Conservation (phyloP, 2,329 filamentous ascomycete species). For the Ascochyta clinopodiicola region DNA sequence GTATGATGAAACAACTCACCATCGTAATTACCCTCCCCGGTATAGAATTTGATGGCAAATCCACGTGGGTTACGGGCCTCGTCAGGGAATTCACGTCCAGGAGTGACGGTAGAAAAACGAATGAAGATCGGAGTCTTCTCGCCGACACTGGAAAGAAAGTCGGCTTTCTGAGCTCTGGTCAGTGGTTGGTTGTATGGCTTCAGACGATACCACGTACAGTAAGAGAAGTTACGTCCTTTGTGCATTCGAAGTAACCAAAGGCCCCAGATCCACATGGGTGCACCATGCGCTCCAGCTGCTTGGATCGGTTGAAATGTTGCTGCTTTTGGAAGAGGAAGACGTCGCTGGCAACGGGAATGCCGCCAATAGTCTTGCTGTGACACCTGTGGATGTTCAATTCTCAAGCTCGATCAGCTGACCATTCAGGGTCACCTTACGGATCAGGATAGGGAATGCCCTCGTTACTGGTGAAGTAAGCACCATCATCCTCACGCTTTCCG, state of each 20-base stretch:
- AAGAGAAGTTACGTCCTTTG: slow-evolving; percentile 45
- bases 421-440: slow-evolving; percentile 34
- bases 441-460: slow-evolving; percentile 62
- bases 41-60: slow-evolving; percentile 60
- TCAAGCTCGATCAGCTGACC: neutral
- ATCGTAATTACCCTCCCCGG: slow-evolving; percentile 58
- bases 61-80: slow-evolving; percentile 56
- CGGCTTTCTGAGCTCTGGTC: slow-evolving; percentile 41
- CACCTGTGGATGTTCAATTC: slow-evolving; percentile 22
- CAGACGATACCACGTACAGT: slow-evolving; percentile 25
- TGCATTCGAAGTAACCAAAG: slow-evolving; percentile 57
- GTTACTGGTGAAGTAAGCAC: slow-evolving; percentile 62
- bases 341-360: slow-evolving; percentile 59
- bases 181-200: neutral
- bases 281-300: slow-evolving; percentile 55
- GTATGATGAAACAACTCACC: no score
- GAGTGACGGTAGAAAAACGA: slow-evolving; percentile 55
- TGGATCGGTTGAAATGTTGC: slow-evolving; percentile 64
- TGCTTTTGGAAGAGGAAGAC: slow-evolving; percentile 62
- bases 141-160: slow-evolving; percentile 50
- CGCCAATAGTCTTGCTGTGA: slow-evolving; percentile 62
- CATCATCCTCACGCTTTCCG: slow-evolving; percentile 58
- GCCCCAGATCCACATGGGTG: slow-evolving; percentile 54
- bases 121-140: slow-evolving; percentile 54
- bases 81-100: slow-evolving; percentile 54